Conservation (phyloP, 2,329 filamentous ascomycete genomes). For the Fusarium xylarioides region DNA sequence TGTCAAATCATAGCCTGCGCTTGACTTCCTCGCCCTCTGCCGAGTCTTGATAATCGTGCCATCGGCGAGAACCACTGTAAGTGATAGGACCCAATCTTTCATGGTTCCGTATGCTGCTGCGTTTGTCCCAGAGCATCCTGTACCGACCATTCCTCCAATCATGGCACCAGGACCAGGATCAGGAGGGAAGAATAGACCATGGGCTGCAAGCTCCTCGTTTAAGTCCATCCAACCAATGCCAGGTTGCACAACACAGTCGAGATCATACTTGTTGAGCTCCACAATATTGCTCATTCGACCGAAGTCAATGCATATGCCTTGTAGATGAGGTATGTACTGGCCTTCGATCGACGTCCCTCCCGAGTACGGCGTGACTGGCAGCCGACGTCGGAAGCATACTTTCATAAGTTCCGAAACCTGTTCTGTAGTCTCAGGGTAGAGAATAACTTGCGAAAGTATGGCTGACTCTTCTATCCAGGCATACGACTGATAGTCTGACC, state of each 20-base stretch:
- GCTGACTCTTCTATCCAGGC: slow-evolving; percentile 7
- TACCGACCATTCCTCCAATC: slow-evolving; percentile 85
- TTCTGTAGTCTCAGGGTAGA: slow-evolving; percentile 75
- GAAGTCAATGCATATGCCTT: slow-evolving; percentile 90
- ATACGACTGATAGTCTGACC: slow-evolving; percentile 28
- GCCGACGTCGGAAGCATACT: slow-evolving; percentile 71
- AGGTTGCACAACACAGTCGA: slow-evolving; percentile 92
- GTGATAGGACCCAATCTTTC: slow-evolving; percentile 86
- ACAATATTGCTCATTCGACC: slow-evolving; percentile 85
- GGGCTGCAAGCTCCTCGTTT: slow-evolving; percentile 74
- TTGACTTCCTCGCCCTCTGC: slow-evolving; percentile 77
- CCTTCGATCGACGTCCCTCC: slow-evolving; percentile 88
- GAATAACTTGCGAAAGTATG: slow-evolving; percentile 48
- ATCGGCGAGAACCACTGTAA: slow-evolving; percentile 82
- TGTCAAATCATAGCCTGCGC: slow-evolving; percentile 85
- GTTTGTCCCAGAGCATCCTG: slow-evolving; percentile 80
- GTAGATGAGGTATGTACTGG: slow-evolving; percentile 86
- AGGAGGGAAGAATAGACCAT: slow-evolving; percentile 88
- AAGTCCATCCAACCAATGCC: slow-evolving; percentile 89
- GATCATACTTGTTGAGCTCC: slow-evolving; percentile 81
- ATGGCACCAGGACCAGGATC: slow-evolving; percentile 79
- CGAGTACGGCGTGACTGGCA: slow-evolving; percentile 88
- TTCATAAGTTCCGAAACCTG: slow-evolving; percentile 81
- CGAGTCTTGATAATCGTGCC: slow-evolving; percentile 82
- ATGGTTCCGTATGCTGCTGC: slow-evolving; percentile 84